Base-by-base conservation (phyloP, 1,284 basidiomycete species). In the Sporisorium reilianum region DNA sequence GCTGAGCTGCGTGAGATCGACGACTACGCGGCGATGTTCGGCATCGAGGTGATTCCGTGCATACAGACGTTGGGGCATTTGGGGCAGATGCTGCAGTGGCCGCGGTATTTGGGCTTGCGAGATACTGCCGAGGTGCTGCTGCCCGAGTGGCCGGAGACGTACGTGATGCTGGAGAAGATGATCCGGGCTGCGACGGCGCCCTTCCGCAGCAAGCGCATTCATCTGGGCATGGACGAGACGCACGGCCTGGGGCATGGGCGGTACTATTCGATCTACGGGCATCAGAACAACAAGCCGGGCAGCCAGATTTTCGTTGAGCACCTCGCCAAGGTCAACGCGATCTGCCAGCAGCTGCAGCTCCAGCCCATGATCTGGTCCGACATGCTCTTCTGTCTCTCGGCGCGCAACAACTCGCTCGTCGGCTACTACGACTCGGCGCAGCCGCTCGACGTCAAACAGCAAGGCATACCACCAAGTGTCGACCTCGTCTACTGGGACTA, bases 61-160 rank as follows among this genome's bases (percentile, higher is more conserved):
- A 81, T 86, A 25, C 85, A 86, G 66, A 86, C 85, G 1, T 66
- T 86, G 11, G 85, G 85, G 2, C 85, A 86, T 62, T 71, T 86
- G 12, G 85, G 85, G 0, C 85, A 86, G 71, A 85, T 86, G 78
- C 78, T 86, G 2, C 85, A 86, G 53, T 86, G 85, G 85, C 85
- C 85, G 0, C 71, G 80, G 18, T 86, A 80, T 59, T 72, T 82
- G 2, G 73, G 69, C 11, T 55, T 86, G 42, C 63, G 84, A 11
- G 85, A 86, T 60, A 86, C 85, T 0, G 76, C 84, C 1, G 85
- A 86, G 23, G 85, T 86, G 5, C 62, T 86, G 32, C 68, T 86
- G 11, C 79, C 84, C 5, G 84, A 84, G 45, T 75, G 66, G 36
- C 68, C 58, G 9, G 84, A 85, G 57, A 85, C 82, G 2, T 85